Evolutionary conservation across 2,329 filamentous ascomycete genomes (phyloP).

Genomic region (Acrodontium crateriforme): DNA sequence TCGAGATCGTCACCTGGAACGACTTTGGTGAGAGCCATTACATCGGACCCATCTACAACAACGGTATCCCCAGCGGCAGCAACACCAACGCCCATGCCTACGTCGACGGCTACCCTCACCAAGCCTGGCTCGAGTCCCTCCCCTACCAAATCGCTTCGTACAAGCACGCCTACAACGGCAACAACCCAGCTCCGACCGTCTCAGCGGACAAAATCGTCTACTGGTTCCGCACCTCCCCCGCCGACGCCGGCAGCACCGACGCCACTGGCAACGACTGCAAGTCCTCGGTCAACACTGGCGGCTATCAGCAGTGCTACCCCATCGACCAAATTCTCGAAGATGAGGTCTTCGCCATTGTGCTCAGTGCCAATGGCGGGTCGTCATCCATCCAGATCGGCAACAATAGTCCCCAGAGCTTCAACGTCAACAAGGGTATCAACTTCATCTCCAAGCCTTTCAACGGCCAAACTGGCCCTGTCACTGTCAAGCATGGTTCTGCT

Average conservation of each 20-base stretch:
- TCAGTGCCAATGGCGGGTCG: slow-evolving; percentile 18
- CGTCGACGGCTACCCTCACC: slow-evolving; percentile 26
- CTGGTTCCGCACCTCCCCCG: slow-evolving; percentile 32
- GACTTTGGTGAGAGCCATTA: slow-evolving; percentile 48
- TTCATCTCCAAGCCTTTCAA: slow-evolving; percentile 21
- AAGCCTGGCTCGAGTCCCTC: slow-evolving; percentile 35
- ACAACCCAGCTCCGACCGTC: slow-evolving; percentile 5
- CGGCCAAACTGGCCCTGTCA: slow-evolving; percentile 27
- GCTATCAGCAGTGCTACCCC: slow-evolving; percentile 7
- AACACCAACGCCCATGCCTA: slow-evolving; percentile 3
- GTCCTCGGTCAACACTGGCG: slow-evolving; percentile 21
- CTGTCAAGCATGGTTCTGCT: slow-evolving; percentile 22
- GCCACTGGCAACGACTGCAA: slow-evolving; percentile 19
- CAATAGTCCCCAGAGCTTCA: slow-evolving; percentile 11
- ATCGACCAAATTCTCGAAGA: slow-evolving; percentile 27
- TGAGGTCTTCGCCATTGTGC: slow-evolving; percentile 31
- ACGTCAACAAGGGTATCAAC: slow-evolving; percentile 10
- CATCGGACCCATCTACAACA: slow-evolving; percentile 23
- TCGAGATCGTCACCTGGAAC: slow-evolving; percentile 46
- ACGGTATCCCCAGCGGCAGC: slow-evolving; percentile 2
- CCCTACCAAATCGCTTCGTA: slow-evolving; percentile 39
- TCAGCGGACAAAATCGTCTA: slow-evolving; percentile 22
- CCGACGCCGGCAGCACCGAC: slow-evolving; percentile 23
- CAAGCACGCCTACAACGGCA: slow-evolving; percentile 26
- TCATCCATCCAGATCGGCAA: slow-evolving; percentile 28